Percentiles rank a stretch among this genome's conserved stretches.
These are phyloP conservation scores for Neocatenulostroma microsporum DNA, from an alignment of 2,329 filamentous ascomycete genomes.

Conservation along the genomic window DNA sequence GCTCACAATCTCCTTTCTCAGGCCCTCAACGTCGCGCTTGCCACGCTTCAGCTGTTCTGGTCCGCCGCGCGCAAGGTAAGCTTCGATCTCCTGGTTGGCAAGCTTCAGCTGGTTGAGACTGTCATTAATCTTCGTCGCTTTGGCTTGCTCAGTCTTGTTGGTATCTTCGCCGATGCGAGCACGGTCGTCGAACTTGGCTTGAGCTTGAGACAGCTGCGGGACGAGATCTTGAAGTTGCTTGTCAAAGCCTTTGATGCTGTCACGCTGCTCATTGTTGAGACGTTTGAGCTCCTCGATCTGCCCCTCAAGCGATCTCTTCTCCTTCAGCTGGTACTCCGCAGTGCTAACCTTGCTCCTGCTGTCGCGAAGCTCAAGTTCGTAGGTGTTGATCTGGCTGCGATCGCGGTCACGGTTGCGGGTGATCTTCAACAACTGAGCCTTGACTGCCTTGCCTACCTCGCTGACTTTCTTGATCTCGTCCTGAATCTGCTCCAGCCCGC, in stretches of 20 bases:
- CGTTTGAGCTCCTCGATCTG: constrained; percentile 68
- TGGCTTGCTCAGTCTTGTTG: constrained; percentile 63
- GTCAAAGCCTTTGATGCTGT: constrained; percentile 62
- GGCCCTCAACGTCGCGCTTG: constrained; percentile 57
- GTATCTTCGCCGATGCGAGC: constrained; percentile 61
- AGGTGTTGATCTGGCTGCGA: constrained; percentile 54
- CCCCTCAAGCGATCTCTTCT: constrained; percentile 61
- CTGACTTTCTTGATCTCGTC: constrained; percentile 60
- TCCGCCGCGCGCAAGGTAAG: constrained; percentile 70
- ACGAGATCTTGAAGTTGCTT: constrained; percentile 64
- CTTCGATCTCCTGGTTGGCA: constrained; percentile 67
- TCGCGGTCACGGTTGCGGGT: constrained; percentile 63
- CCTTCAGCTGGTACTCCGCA: constrained; percentile 68
- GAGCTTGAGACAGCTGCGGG: constrained; percentile 68
- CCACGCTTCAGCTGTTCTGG: constrained; percentile 62
- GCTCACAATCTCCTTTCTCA: constrained; percentile 58
- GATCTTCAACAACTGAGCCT: constrained; percentile 58
- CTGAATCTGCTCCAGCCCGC: constrained; percentile 77
- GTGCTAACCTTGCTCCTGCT: constrained; percentile 63
- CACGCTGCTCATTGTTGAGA: constrained; percentile 60
- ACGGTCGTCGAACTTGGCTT: constrained; percentile 68
- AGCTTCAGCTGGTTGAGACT: constrained; percentile 70
- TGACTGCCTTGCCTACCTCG: constrained; percentile 59
- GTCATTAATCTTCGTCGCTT: constrained; percentile 62
- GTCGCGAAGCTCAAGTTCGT: constrained; percentile 70